Evolutionary conservation across 257 asterid species (phyloP).

Genomic region (Salvia splendens): DNA sequence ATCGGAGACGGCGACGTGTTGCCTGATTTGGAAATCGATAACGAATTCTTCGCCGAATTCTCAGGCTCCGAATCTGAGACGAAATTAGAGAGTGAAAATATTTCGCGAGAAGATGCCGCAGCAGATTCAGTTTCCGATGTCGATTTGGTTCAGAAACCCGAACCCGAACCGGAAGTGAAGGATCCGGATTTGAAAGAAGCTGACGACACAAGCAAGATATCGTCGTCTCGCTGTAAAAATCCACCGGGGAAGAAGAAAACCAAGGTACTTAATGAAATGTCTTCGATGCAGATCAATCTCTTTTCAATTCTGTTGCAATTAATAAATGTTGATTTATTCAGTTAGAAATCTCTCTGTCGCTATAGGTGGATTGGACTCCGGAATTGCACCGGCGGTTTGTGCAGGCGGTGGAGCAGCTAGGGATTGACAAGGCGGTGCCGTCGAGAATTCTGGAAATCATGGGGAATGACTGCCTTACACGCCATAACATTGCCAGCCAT

Average conservation of each 20-base stretch:
- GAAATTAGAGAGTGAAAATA: neutral
- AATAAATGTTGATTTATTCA: neutral
- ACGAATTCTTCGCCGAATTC: neutral
- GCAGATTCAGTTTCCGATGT: slow-evolving; percentile 8
- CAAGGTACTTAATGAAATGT: neutral
- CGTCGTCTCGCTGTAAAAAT: slow-evolving; percentile 11
- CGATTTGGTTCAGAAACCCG: neutral
- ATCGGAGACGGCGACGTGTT: slow-evolving; percentile 13
- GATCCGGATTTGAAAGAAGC: neutral
- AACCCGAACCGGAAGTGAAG: slow-evolving; percentile 5
- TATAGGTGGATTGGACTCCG: slow-evolving; percentile 95
- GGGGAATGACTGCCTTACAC: slow-evolving; percentile 86
- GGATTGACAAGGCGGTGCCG: slow-evolving; percentile 92
- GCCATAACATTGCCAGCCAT: slow-evolving; percentile 93
- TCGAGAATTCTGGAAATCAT: slow-evolving; percentile 79
- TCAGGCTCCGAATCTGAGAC: slow-evolving; percentile 4
- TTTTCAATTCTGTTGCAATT: too few relatives aligned
- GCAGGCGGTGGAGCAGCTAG: slow-evolving; percentile 88
- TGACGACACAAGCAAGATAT: neutral
- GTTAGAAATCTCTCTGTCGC: neutral
- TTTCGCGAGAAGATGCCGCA: neutral
- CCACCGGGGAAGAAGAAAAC: slow-evolving; percentile 28
- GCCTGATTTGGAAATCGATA: slow-evolving; percentile 26
- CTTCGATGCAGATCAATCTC: too few relatives aligned
- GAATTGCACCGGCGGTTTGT: slow-evolving; percentile 86